These are phyloP conservation scores for Nymphaea colorata DNA, from an alignment of 164 flowering plant species.

Conservation along the genomic window DNA sequence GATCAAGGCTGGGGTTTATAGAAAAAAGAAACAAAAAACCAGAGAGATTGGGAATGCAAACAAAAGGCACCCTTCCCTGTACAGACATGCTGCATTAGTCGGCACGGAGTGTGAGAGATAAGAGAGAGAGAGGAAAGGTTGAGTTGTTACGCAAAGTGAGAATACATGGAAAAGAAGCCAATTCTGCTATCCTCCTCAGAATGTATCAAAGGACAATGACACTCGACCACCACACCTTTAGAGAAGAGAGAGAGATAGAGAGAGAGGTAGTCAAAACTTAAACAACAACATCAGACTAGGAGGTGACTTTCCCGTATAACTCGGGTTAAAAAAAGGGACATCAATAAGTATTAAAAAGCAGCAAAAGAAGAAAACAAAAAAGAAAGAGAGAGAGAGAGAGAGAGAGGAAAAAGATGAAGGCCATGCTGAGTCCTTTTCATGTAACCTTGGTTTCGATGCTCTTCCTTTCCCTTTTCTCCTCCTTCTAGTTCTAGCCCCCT, in stretches of 20 bases:
- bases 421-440: background rate
- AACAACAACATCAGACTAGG: background rate
- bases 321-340: background rate
- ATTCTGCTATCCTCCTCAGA: conserved; percentile 17
- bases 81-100: conserved; percentile 2
- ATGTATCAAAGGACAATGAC: conserved; percentile 70
- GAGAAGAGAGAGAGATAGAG: background rate
- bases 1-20: background rate
- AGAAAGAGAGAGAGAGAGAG: too few relatives aligned
- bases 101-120: conserved; percentile 1
- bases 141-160: background rate
- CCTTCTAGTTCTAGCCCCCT: too few relatives aligned
- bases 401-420: background rate
- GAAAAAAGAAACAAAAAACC: conserved; percentile 1
- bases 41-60: conserved; percentile 3
- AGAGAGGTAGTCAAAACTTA: background rate
- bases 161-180: conserved; percentile 1
- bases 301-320: background rate
- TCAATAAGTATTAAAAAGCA: background rate
- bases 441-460: background rate
- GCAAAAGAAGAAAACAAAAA: too few relatives aligned
- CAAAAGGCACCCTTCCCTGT: conserved; percentile 1
- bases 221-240: conserved; percentile 11
- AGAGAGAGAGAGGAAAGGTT: background rate
- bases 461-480: background rate